These are phyloP conservation scores for Heterobasidion irregulare DNA, from an alignment of 1,284 basidiomycete species.

Conservation along the genomic window DNA sequence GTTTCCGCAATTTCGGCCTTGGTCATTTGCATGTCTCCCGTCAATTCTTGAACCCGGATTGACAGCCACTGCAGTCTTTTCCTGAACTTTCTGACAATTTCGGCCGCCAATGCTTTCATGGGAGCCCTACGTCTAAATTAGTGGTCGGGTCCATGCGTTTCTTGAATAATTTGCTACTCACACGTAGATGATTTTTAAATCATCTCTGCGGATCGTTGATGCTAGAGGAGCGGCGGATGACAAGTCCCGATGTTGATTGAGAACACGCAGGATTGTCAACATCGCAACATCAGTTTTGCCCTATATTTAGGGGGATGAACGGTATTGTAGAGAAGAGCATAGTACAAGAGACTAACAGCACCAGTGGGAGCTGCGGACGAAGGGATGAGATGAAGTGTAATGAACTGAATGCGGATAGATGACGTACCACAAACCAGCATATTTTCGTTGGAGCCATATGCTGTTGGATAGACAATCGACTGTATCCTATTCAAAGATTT, in stretches of 20 bases:
- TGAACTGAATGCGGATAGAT: not conserved
- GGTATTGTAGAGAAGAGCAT: no score
- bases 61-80: constrained; percentile 89
- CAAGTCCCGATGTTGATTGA: constrained; percentile 58
- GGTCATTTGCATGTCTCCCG: constrained; percentile 98
- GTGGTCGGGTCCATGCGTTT: not conserved
- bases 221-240: constrained; percentile 29
- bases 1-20: constrained; percentile 92
- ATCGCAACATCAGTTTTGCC: constrained; percentile 99
- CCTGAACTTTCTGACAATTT: constrained; percentile 90
- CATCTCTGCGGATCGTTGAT: constrained; percentile 56
- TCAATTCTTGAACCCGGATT: constrained; percentile 87
- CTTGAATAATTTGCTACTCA: constrained; percentile 23
- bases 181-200: constrained; percentile 99
- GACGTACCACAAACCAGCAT: constrained; percentile 89
- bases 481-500: constrained; percentile 89
- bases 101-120: constrained; percentile 97
- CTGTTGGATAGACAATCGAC: constrained; percentile 90
- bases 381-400: not conserved
- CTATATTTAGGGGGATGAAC: constrained; percentile 26
- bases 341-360: constrained; percentile 52
- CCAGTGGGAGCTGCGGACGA: constrained; percentile 76
- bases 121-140: constrained; percentile 57
- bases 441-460: constrained; percentile 94
- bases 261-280: constrained; percentile 85